Conservation (phyloP, 305 asterid species). For the Fraxinus sp. region DNA sequence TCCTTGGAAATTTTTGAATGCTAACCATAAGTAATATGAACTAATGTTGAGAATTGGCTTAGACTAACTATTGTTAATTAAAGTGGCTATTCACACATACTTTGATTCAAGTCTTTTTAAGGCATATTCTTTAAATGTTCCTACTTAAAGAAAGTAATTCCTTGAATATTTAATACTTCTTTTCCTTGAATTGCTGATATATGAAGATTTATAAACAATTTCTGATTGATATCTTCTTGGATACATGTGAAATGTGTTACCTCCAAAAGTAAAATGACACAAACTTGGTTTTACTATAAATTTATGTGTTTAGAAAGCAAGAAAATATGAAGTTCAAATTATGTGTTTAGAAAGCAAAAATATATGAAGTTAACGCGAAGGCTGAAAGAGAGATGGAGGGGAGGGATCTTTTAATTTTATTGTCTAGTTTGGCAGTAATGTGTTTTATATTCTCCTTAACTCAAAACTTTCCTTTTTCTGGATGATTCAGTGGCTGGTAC, state of each 20-base stretch:
- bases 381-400: not conserved
- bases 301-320: not conserved
- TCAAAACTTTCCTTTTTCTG: not conserved
- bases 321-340: not conserved
- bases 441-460: not conserved
- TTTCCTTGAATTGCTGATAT: not conserved
- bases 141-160: not conserved
- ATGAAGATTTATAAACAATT: not conserved
- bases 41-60: not conserved
- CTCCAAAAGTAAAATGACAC: not conserved
- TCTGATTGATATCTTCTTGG: not conserved
- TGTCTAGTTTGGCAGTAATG: not conserved
- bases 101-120: not conserved
- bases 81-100: not conserved
- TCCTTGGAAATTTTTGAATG: no score
- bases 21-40: no score
- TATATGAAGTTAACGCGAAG: not conserved
- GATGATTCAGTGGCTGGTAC: slow-evolving; percentile 57
- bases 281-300: not conserved
- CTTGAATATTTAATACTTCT: not conserved
- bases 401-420: not conserved
- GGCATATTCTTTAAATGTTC: not conserved
- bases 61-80: not conserved
- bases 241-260: not conserved
- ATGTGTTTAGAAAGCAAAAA: not conserved